These are phyloP conservation scores for Aspergillus thermomutatus DNA, from an alignment of 2,329 filamentous ascomycete species.

Conservation along the genomic window DNA sequence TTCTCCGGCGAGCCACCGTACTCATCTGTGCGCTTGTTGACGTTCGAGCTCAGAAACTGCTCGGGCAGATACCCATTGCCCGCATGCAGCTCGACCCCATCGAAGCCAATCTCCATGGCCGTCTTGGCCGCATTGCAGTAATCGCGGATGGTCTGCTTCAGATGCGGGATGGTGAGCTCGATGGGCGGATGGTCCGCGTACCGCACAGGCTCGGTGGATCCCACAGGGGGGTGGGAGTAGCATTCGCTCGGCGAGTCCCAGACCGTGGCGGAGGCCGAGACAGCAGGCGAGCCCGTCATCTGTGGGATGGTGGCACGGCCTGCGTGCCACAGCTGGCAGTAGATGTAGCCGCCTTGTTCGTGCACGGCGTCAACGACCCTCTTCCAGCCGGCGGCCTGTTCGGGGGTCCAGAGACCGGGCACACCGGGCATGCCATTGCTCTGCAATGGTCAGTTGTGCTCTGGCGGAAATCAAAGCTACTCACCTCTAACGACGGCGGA, in stretches of 20 bases:
- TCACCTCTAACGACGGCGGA: conserved; percentile 38
- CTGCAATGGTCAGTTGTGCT: conserved; percentile 12
- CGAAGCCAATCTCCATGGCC: conserved; percentile 56
- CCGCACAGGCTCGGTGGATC: conserved; percentile 32
- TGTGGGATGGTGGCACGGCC: conserved; percentile 45
- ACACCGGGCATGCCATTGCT: conserved; percentile 40
- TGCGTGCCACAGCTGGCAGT: conserved; percentile 42
- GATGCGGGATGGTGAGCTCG: conserved; percentile 45
- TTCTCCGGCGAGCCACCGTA: conserved; percentile 53
- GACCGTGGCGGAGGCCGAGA: conserved; percentile 42
- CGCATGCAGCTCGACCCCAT: conserved; percentile 50
- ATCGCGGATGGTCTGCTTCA: conserved; percentile 42
- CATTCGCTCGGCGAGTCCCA: conserved; percentile 46
- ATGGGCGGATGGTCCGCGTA: conserved; percentile 45
- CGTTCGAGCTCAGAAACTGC: conserved; percentile 50
- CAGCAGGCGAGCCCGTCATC: conserved; percentile 38
- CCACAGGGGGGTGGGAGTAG: conserved; percentile 40
- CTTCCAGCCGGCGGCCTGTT: conserved; percentile 51
- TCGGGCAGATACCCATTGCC: conserved; percentile 53
- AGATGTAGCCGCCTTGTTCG: conserved; percentile 49
- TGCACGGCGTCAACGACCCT: conserved; percentile 51
- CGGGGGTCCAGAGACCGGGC: conserved; percentile 29
- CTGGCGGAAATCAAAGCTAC: conserved; percentile 10
- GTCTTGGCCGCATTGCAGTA: conserved; percentile 45
- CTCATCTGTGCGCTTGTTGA: conserved; percentile 49